phyloP scores from a whole-genome alignment of 2,329 filamentous ascomycete genomes.

The Fusarium nurragi region DNA sequence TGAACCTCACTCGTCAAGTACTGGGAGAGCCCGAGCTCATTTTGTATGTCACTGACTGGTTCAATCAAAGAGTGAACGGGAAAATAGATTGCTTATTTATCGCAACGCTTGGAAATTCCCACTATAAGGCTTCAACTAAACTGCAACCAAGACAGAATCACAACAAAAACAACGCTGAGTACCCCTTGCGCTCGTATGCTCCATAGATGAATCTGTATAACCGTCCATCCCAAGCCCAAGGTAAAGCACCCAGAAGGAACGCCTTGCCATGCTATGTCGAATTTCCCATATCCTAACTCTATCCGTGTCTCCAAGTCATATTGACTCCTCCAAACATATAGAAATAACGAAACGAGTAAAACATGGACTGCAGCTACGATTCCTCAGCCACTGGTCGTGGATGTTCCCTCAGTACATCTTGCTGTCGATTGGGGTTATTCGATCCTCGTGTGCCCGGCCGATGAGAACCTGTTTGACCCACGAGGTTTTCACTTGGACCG shows the following conservation, averaged over 20 bases:
- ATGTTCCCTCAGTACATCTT: not conserved
- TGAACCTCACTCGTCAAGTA: not conserved
- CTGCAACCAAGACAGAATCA: not conserved
- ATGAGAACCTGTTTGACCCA: constrained; percentile 53
- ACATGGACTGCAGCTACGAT: not conserved
- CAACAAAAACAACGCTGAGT: not conserved
- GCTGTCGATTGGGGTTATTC: not conserved
- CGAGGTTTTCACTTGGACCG: constrained; percentile 52
- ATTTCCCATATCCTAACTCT: constrained; percentile 6
- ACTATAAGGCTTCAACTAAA: not conserved
- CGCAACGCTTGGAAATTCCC: not conserved
- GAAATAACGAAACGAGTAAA: not conserved
- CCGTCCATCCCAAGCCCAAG: not conserved
- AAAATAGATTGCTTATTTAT: not conserved
- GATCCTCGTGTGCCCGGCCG: constrained; percentile 31
- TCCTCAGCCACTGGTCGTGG: constrained; percentile 3
- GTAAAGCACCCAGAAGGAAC: not conserved
- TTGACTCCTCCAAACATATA: not conserved
- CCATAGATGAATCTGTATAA: not conserved
- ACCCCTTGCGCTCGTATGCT: constrained; percentile 4
- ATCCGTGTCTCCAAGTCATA: not conserved
- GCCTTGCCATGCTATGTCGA: constrained; percentile 20
- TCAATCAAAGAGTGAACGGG: not conserved
- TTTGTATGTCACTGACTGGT: not conserved
- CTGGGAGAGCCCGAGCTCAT: not conserved